A percentile compares a stretch with the other conserved stretches of the same genome.
phyloP scores from a whole-genome alignment of 2,329 filamentous ascomycete genomes.

The Penicillium sp. region DNA sequence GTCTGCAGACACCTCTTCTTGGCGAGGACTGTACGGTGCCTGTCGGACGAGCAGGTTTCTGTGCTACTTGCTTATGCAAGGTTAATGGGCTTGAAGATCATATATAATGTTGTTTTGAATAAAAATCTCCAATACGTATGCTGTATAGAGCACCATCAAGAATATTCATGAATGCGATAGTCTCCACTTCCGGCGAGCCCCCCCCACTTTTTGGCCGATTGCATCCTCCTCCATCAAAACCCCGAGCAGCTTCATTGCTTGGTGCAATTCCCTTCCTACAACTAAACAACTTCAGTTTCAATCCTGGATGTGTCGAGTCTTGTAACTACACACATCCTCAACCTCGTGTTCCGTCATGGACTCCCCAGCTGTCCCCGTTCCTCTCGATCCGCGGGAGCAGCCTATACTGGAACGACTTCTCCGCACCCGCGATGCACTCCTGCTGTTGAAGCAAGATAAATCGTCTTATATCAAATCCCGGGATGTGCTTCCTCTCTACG shows the following conservation, averaged over 20 bases:
- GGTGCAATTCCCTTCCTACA: neutral
- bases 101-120: neutral
- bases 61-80: no score
- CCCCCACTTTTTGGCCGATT: slow-evolving; percentile 8
- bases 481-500: slow-evolving; percentile 60
- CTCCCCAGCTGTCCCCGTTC: slow-evolving; percentile 56
- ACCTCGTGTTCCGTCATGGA: slow-evolving; percentile 48
- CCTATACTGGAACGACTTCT: slow-evolving; percentile 61
- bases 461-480: slow-evolving; percentile 64
- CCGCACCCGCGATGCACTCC: slow-evolving; percentile 55
- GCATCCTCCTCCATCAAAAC: slow-evolving; percentile 6
- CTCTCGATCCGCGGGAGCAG: slow-evolving; percentile 61
- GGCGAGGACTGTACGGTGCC: no score
- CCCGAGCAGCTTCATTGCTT: neutral
- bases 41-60: no score
- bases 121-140: neutral
- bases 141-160: neutral
- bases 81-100: no score
- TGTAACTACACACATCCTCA: neutral
- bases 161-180: neutral
- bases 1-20: no score
- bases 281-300: neutral
- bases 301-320: neutral
- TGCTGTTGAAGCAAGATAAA: slow-evolving; percentile 58
- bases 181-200: neutral